Evolutionary conservation across 2,329 filamentous ascomycete species (phyloP).

Genomic region (Colletotrichum tamarilloi): DNA sequence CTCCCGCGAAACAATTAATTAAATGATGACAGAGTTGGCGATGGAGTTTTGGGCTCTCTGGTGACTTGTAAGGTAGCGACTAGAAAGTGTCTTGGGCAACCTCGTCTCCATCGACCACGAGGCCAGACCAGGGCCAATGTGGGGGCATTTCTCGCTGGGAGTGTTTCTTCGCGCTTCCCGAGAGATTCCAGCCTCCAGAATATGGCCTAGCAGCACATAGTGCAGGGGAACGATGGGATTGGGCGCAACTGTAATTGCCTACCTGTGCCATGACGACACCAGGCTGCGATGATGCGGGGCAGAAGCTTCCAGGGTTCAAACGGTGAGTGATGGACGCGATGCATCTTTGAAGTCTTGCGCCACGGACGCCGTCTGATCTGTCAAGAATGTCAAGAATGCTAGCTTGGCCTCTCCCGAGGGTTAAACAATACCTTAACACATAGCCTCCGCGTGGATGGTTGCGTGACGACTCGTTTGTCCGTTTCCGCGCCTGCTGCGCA

Average conservation of each 20-base stretch:
- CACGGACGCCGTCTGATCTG: conserved; percentile 13
- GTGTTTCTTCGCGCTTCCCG: conserved; percentile 28
- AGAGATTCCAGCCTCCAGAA: background rate
- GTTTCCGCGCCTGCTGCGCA: background rate
- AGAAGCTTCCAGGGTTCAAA: conserved; percentile 18
- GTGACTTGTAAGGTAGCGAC: background rate
- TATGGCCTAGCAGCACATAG: background rate
- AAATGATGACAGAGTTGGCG: background rate
- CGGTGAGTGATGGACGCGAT: background rate
- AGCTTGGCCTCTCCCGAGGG: background rate
- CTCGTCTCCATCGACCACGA: conserved; percentile 7
- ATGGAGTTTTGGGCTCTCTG: background rate
- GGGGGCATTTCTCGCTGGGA: background rate
- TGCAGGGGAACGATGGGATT: background rate
- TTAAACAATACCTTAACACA: background rate
- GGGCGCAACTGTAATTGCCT: conserved; percentile 18
- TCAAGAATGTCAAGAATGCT: conserved; percentile 1
- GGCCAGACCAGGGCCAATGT: conserved; percentile 22
- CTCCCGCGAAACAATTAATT: background rate
- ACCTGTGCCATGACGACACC: conserved; percentile 33
- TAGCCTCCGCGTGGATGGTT: background rate
- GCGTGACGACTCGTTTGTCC: background rate
- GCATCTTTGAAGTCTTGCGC: background rate
- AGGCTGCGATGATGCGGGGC: conserved; percentile 21
- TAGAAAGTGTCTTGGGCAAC: background rate